Percentiles rank a stretch among this genome's conserved stretches.
Evolutionary conservation across 2,329 filamentous ascomycete species (phyloP).

Genomic region (Alternaria sp.): DNA sequence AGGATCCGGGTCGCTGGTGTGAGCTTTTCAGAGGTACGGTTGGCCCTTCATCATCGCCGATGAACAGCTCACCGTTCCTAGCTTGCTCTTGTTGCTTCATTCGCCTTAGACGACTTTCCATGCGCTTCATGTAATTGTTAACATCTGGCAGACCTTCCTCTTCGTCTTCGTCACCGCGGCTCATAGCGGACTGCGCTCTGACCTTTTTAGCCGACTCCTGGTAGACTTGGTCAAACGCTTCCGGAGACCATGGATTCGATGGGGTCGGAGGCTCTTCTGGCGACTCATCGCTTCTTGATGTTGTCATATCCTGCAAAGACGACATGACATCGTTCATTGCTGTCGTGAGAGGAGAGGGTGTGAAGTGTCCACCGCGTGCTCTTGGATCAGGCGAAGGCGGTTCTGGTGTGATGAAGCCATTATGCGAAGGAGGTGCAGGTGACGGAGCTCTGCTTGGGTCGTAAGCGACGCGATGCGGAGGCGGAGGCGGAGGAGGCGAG

Average conservation of each 20-base stretch:
- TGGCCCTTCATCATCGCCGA: conserved; percentile 55
- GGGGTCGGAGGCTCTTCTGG: conserved; percentile 65
- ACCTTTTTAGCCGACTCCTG: conserved; percentile 51
- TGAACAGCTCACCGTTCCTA: conserved; percentile 61
- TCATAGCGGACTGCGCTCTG: conserved; percentile 75
- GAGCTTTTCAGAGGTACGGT: conserved; percentile 69
- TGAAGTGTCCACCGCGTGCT: conserved; percentile 58
- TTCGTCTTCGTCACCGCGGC: conserved; percentile 64
- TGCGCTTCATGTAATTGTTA: conserved; percentile 87
- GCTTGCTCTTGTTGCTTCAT: conserved; percentile 65
- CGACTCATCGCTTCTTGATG: conserved; percentile 62
- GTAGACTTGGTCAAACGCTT: conserved; percentile 75
- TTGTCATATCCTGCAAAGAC: conserved; percentile 85
- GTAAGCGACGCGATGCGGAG: conserved; percentile 73
- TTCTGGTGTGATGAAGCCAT: conserved; percentile 67
- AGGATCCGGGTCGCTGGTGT: conserved; percentile 53
- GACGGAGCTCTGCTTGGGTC: conserved; percentile 53
- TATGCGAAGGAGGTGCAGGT: conserved; percentile 41
- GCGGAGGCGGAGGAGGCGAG: conserved; percentile 84
- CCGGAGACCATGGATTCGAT: conserved; percentile 86
- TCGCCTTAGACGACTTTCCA: conserved; percentile 82
- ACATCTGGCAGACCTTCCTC: conserved; percentile 73
- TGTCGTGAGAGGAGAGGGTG: conserved; percentile 88
- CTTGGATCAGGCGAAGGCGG: conserved; percentile 70
- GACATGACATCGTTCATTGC: conserved; percentile 99